Percentiles rank a stretch among this genome's conserved stretches.
phyloP scores from a whole-genome alignment of 805 yeast genomes.

The Yarrowia sp. region DNA sequence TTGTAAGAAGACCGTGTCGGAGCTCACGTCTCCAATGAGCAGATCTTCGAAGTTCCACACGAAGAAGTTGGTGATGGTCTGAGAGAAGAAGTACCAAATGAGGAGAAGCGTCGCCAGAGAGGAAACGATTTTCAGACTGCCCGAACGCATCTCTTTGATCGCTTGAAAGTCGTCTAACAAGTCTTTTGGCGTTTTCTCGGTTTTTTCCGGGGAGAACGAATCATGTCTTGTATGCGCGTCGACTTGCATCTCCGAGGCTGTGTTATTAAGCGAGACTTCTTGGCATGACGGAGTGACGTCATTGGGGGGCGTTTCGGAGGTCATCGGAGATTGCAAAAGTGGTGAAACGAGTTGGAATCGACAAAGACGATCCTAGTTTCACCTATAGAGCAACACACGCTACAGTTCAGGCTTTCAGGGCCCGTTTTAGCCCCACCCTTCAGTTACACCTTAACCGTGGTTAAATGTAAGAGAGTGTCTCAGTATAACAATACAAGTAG shows the following conservation, averaged over 20 bases:
- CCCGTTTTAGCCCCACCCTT: neutral
- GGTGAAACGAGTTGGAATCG: neutral
- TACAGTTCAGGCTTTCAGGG: neutral
- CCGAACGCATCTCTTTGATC: neutral
- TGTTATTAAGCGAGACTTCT: slow-evolving; percentile 13
- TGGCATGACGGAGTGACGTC: slow-evolving; percentile 11
- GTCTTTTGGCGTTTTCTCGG: no score
- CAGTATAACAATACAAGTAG: no score
- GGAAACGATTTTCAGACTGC: neutral
- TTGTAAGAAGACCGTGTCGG: slow-evolving; percentile 1
- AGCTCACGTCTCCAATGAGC: slow-evolving; percentile 24
- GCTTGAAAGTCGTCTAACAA: no score
- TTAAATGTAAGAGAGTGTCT: no score
- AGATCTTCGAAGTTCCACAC: slow-evolving; percentile 14
- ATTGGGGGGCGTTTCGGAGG: neutral
- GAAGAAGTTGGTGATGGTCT: neutral
- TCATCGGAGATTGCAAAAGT: neutral
- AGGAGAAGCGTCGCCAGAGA: neutral
- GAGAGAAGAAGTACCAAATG: neutral
- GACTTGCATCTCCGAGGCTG: slow-evolving; percentile 18
- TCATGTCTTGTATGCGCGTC: slow-evolving; percentile 10
- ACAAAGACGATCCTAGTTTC: no score
- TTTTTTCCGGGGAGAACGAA: neutral
- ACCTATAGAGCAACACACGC: neutral
- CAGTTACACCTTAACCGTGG: slow-evolving; percentile 7